Evolutionary conservation across 192 early-diverging fungal genomes (phyloP).

Genomic region (Backusella morwellensis): DNA sequence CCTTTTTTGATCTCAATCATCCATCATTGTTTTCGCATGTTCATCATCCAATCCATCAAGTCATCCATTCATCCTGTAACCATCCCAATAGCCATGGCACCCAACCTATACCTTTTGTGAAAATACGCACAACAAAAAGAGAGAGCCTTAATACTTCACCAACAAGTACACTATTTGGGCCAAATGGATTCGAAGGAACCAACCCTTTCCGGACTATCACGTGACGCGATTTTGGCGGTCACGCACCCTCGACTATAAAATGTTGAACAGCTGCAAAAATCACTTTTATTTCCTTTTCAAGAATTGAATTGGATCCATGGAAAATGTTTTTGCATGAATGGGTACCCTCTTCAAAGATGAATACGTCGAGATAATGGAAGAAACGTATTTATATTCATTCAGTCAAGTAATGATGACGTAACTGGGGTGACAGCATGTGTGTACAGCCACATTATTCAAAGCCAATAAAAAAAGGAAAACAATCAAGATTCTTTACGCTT

Average conservation of each 20-base stretch:
- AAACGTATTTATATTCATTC: too few species aligned
- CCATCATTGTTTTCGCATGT: background rate
- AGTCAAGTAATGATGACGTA: too few species aligned
- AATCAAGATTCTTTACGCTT: background rate
- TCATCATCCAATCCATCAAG: background rate
- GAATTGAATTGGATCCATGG: background rate
- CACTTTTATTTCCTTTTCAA: background rate
- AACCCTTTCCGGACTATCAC: background rate
- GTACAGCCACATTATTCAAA: too few species aligned
- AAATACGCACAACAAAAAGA: constrained; percentile 8
- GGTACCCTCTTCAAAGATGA: background rate
- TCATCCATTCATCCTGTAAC: background rate
- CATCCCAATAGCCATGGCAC: background rate
- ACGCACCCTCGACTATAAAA: background rate
- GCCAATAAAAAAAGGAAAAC: too few species aligned
- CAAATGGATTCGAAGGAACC: background rate
- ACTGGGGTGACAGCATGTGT: too few species aligned
- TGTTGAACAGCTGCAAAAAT: background rate
- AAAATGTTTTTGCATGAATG: background rate
- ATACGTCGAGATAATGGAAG: too few species aligned
- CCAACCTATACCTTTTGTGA: background rate
- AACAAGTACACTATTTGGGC: constrained; percentile 1
- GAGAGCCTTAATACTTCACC: constrained; percentile 3
- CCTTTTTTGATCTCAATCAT: background rate
- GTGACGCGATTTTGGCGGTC: background rate